Conservation (phyloP, 257 asterid genomes). For the Cinchona pubescens region DNA sequence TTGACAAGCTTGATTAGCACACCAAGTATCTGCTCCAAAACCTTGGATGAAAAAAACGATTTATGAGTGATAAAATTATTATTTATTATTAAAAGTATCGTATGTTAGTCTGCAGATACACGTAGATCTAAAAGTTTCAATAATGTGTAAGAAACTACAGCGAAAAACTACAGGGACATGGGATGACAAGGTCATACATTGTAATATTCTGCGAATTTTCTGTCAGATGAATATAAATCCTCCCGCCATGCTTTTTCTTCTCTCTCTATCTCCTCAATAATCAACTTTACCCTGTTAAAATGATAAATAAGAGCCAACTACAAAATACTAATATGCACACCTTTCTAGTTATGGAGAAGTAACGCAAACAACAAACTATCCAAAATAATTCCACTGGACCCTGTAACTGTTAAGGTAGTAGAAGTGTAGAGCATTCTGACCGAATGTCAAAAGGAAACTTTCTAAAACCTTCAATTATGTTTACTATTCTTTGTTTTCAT, state of each 20-base stretch:
- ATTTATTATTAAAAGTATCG: neutral
- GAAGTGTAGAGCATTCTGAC: neutral
- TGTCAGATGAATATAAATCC: conserved; percentile 86
- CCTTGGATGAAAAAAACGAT: conserved; percentile 47
- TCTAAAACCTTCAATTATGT: neutral
- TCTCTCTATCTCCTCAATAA: conserved; percentile 93
- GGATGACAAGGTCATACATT: conserved; percentile 40
- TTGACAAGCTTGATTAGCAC: conserved; percentile 96
- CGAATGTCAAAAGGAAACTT: neutral
- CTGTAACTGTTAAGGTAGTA: neutral
- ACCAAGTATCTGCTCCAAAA: conserved; percentile 97
- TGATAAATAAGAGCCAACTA: conserved; percentile 21
- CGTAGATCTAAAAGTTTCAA: conserved; percentile 6
- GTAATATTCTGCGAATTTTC: conserved; percentile 95
- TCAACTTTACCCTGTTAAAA: conserved; percentile 76
- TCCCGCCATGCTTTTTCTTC: conserved; percentile 93
- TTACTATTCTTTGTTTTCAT: neutral
- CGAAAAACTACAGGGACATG: conserved; percentile 9
- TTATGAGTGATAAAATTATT: conserved; percentile 16
- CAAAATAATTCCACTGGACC: neutral
- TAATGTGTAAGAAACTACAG: conserved; percentile 17
- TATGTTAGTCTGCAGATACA: conserved; percentile 10
- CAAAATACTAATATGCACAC: neutral
- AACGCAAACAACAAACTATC: neutral
- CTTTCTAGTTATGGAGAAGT: neutral